phyloP scores from a whole-genome alignment of 352 stramenopile species.

The Globisporangium emineosum region DNA sequence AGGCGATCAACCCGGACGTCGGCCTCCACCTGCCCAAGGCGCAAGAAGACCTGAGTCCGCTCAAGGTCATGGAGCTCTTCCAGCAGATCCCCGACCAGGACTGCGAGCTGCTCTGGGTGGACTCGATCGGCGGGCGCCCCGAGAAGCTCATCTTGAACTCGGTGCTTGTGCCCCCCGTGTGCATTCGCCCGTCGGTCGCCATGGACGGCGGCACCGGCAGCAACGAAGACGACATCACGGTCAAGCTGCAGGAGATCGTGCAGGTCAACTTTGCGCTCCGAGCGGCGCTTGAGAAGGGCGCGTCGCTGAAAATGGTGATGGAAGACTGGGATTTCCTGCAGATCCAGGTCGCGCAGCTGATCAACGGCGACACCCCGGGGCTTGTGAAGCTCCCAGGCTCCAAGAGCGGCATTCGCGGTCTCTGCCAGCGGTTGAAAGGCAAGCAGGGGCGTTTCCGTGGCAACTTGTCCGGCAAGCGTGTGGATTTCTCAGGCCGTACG shows the following conservation, averaged over 20 bases:
- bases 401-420: conserved; percentile 94
- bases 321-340: conserved; percentile 99
- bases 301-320: conserved; percentile 98
- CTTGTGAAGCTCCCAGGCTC: conserved; percentile 92
- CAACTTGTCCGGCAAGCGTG: conserved; percentile 98
- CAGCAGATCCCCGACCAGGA: conserved; percentile 96
- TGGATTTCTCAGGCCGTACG: conserved; percentile 99
- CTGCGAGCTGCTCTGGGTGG: conserved; percentile 97
- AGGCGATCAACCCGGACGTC: conserved; percentile 84
- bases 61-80: conserved; percentile 94
- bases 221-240: conserved; percentile 99
- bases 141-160: conserved; percentile 98
- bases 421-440: conserved; percentile 98
- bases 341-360: conserved; percentile 96
- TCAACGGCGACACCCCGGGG: conserved; percentile 98
- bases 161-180: conserved; percentile 98
- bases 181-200: conserved; percentile 97
- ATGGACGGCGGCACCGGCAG: conserved; percentile 95
- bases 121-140: conserved; percentile 90
- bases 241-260: conserved; percentile 99
- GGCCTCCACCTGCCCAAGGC: conserved; percentile 81
- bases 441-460: conserved; percentile 98
- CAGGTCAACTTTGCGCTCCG: conserved; percentile 97
- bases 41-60: conserved; percentile 88
- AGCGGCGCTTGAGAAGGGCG: conserved; percentile 92